A percentile compares a stretch with the other conserved stretches of the same genome.
Conservation (phyloP, 805 yeast genomes). For the Saturnispora besseyi region DNA sequence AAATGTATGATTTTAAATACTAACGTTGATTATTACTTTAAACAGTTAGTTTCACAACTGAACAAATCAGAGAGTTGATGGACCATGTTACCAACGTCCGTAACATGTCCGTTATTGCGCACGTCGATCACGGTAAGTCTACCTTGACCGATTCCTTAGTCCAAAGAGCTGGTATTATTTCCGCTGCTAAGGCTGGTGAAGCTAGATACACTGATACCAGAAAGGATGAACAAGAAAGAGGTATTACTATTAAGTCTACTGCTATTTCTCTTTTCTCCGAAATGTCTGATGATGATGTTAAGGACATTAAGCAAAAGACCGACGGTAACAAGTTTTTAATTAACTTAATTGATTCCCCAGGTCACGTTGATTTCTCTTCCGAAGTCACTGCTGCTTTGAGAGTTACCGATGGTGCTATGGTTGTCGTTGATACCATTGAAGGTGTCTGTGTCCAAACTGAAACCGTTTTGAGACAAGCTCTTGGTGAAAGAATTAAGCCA, state of each 20-base stretch:
- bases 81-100: conserved; percentile 99
- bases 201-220: conserved; percentile 99
- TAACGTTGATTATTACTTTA: conserved; percentile 5
- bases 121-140: conserved; percentile 99
- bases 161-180: conserved; percentile 98
- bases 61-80: conserved; percentile 98
- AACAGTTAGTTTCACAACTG: conserved; percentile 52
- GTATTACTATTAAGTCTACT: conserved; percentile 98
- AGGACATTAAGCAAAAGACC: conserved; percentile 86
- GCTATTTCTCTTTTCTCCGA: conserved; percentile 94
- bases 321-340: conserved; percentile 91
- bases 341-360: conserved; percentile 99
- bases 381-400: conserved; percentile 99
- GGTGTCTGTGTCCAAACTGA: conserved; percentile 99
- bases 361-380: conserved; percentile 99
- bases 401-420: conserved; percentile 99
- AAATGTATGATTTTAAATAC: not conserved
- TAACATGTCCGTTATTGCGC: conserved; percentile 99
- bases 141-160: conserved; percentile 98
- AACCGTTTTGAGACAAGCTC: conserved; percentile 97
- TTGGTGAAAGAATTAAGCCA: conserved; percentile 99
- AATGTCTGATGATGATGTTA: conserved; percentile 75
- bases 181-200: conserved; percentile 99
- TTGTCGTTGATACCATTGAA: conserved; percentile 97
- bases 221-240: conserved; percentile 99